Evolutionary conservation across 148 eudicot genomes (phyloP).

Genomic region (Amaranthus palmeri): DNA sequence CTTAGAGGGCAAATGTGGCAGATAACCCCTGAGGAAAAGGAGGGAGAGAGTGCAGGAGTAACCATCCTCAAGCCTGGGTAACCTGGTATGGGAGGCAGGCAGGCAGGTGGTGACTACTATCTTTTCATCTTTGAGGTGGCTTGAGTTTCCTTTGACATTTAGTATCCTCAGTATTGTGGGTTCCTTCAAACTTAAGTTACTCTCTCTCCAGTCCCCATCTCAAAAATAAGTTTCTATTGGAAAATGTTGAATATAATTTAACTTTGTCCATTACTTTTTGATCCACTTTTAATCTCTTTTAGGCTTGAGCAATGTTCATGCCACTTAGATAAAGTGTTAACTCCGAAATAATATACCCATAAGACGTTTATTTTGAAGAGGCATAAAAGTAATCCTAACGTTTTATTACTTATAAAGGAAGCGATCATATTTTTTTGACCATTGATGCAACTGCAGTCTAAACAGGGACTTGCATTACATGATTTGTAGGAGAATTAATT

Average conservation of each 20-base stretch:
- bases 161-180: not conserved
- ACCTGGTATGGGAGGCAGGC: no score
- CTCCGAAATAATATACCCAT: not conserved
- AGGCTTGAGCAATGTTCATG: not conserved
- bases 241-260: not conserved
- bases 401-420: not conserved
- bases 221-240: not conserved
- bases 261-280: not conserved
- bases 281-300: not conserved
- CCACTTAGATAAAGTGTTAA: not conserved
- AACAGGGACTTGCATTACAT: not conserved
- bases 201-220: not conserved
- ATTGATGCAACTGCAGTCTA: not conserved
- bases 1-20: no score
- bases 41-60: no score
- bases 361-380: not conserved
- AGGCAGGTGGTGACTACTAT: no score
- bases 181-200: not conserved
- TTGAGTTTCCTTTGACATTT: not conserved
- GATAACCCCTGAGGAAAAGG: no score
- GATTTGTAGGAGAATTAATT: not conserved
- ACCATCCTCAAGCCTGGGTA: no score
- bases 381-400: not conserved
- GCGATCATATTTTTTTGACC: not conserved
- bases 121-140: not conserved